These are phyloP conservation scores for Tubosaeta brunneosetosa DNA, from an alignment of 768 basidiomycete genomes.

Conservation along the genomic window DNA sequence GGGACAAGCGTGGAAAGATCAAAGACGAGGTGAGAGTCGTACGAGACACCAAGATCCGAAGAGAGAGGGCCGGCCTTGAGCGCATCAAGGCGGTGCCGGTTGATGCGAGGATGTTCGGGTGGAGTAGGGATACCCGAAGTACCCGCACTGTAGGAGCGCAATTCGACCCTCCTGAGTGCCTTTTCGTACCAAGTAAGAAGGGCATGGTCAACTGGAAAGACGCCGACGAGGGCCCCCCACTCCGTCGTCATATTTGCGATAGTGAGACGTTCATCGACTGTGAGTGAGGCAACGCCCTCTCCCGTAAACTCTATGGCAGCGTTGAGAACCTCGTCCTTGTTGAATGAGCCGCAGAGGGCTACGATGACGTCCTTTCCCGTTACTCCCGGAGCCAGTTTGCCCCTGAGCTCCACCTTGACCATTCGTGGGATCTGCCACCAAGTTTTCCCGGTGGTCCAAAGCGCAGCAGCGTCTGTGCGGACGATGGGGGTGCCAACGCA, in stretches of 20 bases:
- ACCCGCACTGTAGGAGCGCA: slow-evolving; percentile 62
- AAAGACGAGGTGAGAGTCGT: slow-evolving; percentile 84
- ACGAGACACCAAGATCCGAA: slow-evolving; percentile 76
- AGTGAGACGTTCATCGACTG: slow-evolving; percentile 89
- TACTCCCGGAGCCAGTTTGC: slow-evolving; percentile 79
- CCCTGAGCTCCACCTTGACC: slow-evolving; percentile 89
- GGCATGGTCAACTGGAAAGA: slow-evolving; percentile 87
- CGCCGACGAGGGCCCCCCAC: slow-evolving; percentile 95
- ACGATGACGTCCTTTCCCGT: slow-evolving; percentile 99
- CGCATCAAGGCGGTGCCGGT: slow-evolving; percentile 60
- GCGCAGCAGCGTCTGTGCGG: slow-evolving; percentile 87
- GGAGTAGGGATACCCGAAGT: slow-evolving; percentile 55
- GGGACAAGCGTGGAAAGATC: slow-evolving; percentile 93
- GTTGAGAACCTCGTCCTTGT: slow-evolving; percentile 94
- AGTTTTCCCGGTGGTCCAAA: slow-evolving; percentile 98
- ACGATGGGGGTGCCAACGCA: slow-evolving; percentile 98
- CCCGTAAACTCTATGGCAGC: slow-evolving; percentile 96
- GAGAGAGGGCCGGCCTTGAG: slow-evolving; percentile 49
- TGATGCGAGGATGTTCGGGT: slow-evolving; percentile 84
- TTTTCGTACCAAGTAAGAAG: slow-evolving; percentile 84
- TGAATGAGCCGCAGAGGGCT: slow-evolving; percentile 92
- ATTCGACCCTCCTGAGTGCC: slow-evolving; percentile 65
- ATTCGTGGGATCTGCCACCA: slow-evolving; percentile 99
- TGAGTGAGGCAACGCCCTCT: slow-evolving; percentile 70
- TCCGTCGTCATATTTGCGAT: slow-evolving; percentile 99